Conservation (phyloP, 2,329 filamentous ascomycete genomes). For the Alternaria burnsii region DNA sequence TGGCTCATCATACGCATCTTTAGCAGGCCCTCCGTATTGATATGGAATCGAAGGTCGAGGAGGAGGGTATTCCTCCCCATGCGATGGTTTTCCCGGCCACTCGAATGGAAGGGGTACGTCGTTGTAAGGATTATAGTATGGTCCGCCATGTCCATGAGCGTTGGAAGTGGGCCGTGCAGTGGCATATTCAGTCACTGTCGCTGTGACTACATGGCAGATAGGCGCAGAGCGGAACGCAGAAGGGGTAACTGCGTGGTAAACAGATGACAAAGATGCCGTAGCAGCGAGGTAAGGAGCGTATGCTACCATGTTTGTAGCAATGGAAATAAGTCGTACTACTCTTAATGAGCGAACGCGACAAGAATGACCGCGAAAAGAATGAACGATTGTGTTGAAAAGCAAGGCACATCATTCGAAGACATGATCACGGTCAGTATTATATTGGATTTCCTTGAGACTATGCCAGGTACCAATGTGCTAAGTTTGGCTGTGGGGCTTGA, state of each 20-base stretch:
- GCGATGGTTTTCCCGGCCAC: conserved; percentile 38
- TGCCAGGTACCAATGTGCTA: conserved; percentile 13
- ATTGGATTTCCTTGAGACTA: conserved; percentile 9
- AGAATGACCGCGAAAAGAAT: conserved; percentile 16
- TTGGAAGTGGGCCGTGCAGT: conserved; percentile 28
- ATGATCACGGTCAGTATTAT: conserved; percentile 16
- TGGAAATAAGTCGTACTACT: conserved; percentile 7
- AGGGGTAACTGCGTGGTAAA: conserved; percentile 20
- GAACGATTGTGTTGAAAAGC: conserved; percentile 21
- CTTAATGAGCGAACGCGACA: conserved; percentile 11
- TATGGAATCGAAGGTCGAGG: conserved; percentile 34
- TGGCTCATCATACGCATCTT: conserved; percentile 32
- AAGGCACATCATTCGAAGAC: background rate
- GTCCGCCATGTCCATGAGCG: conserved; percentile 39
- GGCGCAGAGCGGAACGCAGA: conserved; percentile 16
- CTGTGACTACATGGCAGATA: conserved; percentile 22
- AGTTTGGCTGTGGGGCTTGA: conserved; percentile 11
- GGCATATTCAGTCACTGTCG: conserved; percentile 27
- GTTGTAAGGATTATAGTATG: conserved; percentile 44
- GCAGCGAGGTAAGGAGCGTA: conserved; percentile 38
- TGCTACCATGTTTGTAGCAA: conserved; percentile 35
- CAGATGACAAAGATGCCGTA: conserved; percentile 33
- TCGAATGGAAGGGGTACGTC: conserved; percentile 32
- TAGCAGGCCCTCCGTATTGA: conserved; percentile 32
- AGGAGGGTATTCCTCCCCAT: conserved; percentile 27